Base-by-base conservation (phyloP, 305 asterid genomes). In the Fraxinus floribunda region DNA sequence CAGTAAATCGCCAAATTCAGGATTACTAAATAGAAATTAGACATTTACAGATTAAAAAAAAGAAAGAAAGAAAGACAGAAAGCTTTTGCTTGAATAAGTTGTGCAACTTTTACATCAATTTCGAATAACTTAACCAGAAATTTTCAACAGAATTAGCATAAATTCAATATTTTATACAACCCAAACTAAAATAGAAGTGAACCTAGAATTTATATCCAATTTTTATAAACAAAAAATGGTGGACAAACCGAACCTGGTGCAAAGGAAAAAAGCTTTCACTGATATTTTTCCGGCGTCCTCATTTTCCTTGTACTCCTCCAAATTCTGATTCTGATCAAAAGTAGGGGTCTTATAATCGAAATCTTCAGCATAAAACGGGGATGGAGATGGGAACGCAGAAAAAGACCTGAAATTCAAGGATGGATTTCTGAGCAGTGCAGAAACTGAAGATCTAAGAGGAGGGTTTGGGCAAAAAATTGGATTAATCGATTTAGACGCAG, bases 241-340 rank as follows among this genome's bases (percentile, higher is more conserved):
- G 20, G 32, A 82, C 75, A 44, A 83, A 29, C 78, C 3, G 70
- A 81, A 95, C 99, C 99, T 95, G 87, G 98, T 95, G 85, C 94
- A 92, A 4, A 96, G 88, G 77, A 93, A 96, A 83, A 87, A 92
- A 7, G 99, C 98, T 86, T 89, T 92, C 62, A 95, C 89, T 32
- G 97, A 90, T 78, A 95, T 92, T 88, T 90, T 95, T 9, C 88
- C 94, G 57, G 86, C 83, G 24, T 88, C 94, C 39, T 88, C 94
- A 15, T 88, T 83, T 22, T 89, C 88, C 87, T 80, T 24, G 77
- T 77, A 66, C 38, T 85, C 89, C 75, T 85, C 84, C 20, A 84
- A 85, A 86, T 81, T 52, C 62, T 77, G 82, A 32, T 70, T 76
- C 22, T 86, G 85, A 75, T 85, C 81, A 82, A 85, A 84, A 49